A percentile compares a stretch with the other conserved stretches of the same genome.
phyloP scores from a whole-genome alignment of 768 basidiomycete genomes.

The Auricularia sp. region DNA sequence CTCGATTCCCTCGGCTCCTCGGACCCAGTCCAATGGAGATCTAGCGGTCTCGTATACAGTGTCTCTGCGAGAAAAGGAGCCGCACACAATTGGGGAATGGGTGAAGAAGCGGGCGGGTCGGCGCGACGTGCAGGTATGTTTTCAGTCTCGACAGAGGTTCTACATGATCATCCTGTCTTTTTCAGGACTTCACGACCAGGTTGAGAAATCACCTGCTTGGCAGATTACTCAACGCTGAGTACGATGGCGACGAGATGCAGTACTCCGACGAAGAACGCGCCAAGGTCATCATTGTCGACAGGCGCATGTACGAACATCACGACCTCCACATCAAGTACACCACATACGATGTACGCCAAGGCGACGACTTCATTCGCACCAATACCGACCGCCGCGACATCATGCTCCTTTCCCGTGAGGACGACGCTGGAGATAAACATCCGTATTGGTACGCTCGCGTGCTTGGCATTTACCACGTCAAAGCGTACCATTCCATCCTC shows the following conservation, averaged over 20 bases:
- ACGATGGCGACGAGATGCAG: slow-evolving; percentile 8
- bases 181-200: slow-evolving; percentile 10
- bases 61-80: too few relatives aligned
- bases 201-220: slow-evolving; percentile 17
- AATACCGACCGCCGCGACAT: slow-evolving; percentile 4
- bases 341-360: slow-evolving; percentile 5
- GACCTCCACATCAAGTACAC: slow-evolving; percentile 4
- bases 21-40: too few relatives aligned
- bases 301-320: background rate
- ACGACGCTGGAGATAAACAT: background rate
- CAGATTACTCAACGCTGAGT: slow-evolving; percentile 8
- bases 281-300: background rate
- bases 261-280: slow-evolving; percentile 8
- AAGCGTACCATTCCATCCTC: background rate
- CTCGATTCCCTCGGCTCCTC: too few relatives aligned
- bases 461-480: slow-evolving; percentile 6
- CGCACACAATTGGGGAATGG: too few relatives aligned
- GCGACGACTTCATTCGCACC: slow-evolving; percentile 8
- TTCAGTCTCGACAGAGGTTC: too few relatives aligned
- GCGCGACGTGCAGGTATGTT: too few relatives aligned
- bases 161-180: background rate
- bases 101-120: too few relatives aligned
- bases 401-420: slow-evolving; percentile 1
- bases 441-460: slow-evolving; percentile 9
- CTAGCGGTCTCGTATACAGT: too few relatives aligned